A percentile compares a stretch with the other conserved stretches of the same genome.
Evolutionary conservation across 257 asterid species (phyloP).

Genomic region (Lithospermum erythrorhizon): DNA sequence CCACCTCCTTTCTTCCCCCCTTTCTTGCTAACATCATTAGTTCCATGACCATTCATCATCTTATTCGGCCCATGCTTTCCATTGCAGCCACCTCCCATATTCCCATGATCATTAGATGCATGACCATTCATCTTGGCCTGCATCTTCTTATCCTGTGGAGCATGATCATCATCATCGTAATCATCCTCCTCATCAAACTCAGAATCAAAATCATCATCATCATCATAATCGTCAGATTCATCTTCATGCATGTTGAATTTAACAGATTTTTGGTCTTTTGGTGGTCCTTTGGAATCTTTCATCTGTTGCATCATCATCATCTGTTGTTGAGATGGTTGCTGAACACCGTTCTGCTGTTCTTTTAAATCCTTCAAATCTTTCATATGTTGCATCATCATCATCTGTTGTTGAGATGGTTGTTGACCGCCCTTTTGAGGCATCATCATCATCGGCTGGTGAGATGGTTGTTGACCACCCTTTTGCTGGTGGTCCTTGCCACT

Average conservation of each 20-base stretch:
- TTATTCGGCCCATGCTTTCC: constrained; percentile 17
- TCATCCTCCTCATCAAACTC: constrained; percentile 17
- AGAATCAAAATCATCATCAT: constrained; percentile 8
- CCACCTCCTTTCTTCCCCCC: constrained; percentile 38
- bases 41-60: constrained; percentile 18
- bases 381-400: constrained; percentile 17
- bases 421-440: not conserved
- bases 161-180: constrained; percentile 19
- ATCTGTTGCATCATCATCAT: constrained; percentile 15
- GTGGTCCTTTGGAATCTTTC: constrained; percentile 18
- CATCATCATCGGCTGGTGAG: constrained; percentile 15
- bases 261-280: constrained; percentile 53
- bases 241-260: constrained; percentile 46
- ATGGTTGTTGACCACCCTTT: constrained; percentile 26
- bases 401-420: not conserved
- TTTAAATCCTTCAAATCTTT: constrained; percentile 13
- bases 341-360: not conserved
- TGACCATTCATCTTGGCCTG: not conserved
- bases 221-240: constrained; percentile 29
- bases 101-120: not conserved
- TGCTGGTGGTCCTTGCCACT: constrained; percentile 21
- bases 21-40: constrained; percentile 19
- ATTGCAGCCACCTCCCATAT: constrained; percentile 18
- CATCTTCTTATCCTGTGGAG: constrained; percentile 19
- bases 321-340: not conserved